Evolutionary conservation across 2,329 filamentous ascomycete species (phyloP).

Genomic region (Thielaviopsis ethacetica): DNA sequence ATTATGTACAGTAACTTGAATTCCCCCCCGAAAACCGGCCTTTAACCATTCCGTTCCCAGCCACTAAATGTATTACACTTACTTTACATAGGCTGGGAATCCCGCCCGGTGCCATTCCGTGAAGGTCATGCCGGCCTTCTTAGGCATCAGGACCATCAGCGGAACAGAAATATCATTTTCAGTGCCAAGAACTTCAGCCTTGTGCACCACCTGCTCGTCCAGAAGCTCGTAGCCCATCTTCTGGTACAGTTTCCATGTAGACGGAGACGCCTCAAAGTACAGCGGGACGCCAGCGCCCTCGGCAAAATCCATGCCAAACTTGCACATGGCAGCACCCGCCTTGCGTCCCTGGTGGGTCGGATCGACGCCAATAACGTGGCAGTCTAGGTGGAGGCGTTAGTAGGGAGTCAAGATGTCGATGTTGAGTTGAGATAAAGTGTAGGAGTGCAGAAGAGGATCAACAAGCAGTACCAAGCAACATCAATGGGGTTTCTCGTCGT

Average conservation of each 20-base stretch:
- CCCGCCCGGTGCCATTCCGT: slow-evolving; percentile 19
- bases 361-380: slow-evolving; percentile 28
- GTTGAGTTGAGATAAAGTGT: background rate
- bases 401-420: background rate
- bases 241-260: slow-evolving; percentile 26
- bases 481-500: background rate
- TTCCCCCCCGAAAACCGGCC: background rate
- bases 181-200: slow-evolving; percentile 20
- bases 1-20: background rate
- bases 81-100: slow-evolving; percentile 12
- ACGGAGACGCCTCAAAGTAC: slow-evolving; percentile 30
- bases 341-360: slow-evolving; percentile 27
- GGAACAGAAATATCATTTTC: slow-evolving; percentile 23
- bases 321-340: slow-evolving; percentile 24
- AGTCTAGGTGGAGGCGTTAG: slow-evolving; percentile 9
- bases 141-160: slow-evolving; percentile 27
- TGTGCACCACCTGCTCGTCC: slow-evolving; percentile 24
- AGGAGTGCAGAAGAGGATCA: too few relatives aligned
- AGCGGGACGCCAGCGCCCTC: slow-evolving; percentile 24
- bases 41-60: background rate
- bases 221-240: slow-evolving; percentile 29
- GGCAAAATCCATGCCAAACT: slow-evolving; percentile 24
- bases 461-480: too few relatives aligned
- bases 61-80: background rate
- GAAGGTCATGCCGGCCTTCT: slow-evolving; percentile 19